A percentile compares a stretch with the other conserved stretches of the same genome.
Evolutionary conservation across 2,329 filamentous ascomycete species (phyloP).

Genomic region (Escovopsis sp.): DNA sequence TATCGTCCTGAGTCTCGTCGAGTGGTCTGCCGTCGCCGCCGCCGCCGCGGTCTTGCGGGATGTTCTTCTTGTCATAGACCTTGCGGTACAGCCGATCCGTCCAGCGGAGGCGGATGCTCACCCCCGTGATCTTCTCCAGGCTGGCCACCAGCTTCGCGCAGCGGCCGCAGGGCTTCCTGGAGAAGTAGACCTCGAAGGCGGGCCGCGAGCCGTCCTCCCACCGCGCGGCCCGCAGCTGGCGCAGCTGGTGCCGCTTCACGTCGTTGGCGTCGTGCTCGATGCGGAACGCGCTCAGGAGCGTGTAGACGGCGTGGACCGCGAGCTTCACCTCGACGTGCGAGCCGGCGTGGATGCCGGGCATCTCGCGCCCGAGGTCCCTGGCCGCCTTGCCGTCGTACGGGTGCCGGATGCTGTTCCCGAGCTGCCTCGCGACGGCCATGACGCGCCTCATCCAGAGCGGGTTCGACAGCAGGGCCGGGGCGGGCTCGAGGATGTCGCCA

Average conservation of each 20-base stretch:
- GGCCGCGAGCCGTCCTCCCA: constrained; percentile 16
- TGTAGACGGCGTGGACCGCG: constrained; percentile 17
- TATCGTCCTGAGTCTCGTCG: not conserved
- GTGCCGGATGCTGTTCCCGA: constrained; percentile 16
- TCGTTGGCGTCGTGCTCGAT: constrained; percentile 12
- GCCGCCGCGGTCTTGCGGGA: not conserved
- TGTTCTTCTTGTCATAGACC: constrained; percentile 10
- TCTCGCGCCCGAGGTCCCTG: not conserved
- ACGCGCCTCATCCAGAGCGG: constrained; percentile 17
- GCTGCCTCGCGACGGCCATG: constrained; percentile 13
- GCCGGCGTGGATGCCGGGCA: constrained; percentile 16
- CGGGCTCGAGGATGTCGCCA: constrained; percentile 17
- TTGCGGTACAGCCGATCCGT: constrained; percentile 14
- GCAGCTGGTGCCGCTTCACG: constrained; percentile 11
- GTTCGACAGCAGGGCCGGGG: constrained; percentile 15
- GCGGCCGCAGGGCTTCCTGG: constrained; percentile 16
- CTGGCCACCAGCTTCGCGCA: constrained; percentile 14
- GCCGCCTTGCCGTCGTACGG: constrained; percentile 13
- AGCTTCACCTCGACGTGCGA: constrained; percentile 28
- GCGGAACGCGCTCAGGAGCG: constrained; percentile 13
- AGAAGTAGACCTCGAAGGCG: constrained; percentile 21
- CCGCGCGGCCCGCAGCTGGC: constrained; percentile 8
- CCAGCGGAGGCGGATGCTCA: constrained; percentile 15
- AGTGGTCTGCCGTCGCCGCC: not conserved
- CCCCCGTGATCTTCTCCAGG: constrained; percentile 15